Evolutionary conservation across 2,329 filamentous ascomycete genomes (phyloP).

Genomic region (Nannizziopsis barbatae): DNA sequence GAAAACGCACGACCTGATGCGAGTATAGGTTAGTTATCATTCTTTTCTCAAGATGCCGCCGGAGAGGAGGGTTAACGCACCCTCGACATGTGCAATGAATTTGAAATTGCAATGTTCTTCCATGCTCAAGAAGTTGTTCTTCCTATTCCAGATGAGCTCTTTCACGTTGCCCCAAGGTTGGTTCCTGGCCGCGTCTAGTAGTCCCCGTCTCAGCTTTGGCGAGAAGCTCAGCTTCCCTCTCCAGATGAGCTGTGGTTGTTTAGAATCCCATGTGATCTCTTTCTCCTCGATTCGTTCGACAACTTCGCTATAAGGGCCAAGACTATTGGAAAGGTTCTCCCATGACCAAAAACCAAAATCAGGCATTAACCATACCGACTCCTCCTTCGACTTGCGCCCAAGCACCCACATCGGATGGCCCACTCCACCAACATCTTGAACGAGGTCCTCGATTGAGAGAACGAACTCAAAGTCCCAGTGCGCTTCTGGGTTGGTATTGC

Average conservation of each 20-base stretch:
- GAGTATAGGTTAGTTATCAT: background rate
- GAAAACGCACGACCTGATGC: slow-evolving; percentile 37
- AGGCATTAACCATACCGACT: slow-evolving; percentile 41
- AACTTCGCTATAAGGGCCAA: slow-evolving; percentile 30
- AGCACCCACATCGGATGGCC: slow-evolving; percentile 36
- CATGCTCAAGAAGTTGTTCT: slow-evolving; percentile 37
- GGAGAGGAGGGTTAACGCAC: slow-evolving; percentile 20
- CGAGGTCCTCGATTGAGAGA: slow-evolving; percentile 34
- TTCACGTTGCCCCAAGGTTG: slow-evolving; percentile 40
- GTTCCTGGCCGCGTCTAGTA: slow-evolving; percentile 31
- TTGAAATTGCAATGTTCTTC: slow-evolving; percentile 44
- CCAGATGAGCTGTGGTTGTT: slow-evolving; percentile 39
- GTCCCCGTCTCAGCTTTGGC: slow-evolving; percentile 30
- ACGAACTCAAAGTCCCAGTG: slow-evolving; percentile 40
- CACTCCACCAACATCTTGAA: slow-evolving; percentile 32
- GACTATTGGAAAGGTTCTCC: slow-evolving; percentile 29
- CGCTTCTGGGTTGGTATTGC: slow-evolving; percentile 27
- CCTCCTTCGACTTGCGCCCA: slow-evolving; percentile 29
- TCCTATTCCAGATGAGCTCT: slow-evolving; percentile 31
- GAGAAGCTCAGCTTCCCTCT: slow-evolving; percentile 37
- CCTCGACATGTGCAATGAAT: slow-evolving; percentile 45
- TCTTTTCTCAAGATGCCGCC: background rate
- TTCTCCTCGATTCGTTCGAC: slow-evolving; percentile 24
- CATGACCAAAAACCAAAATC: slow-evolving; percentile 45
- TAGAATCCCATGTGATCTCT: slow-evolving; percentile 26